Conservation (phyloP, 73 alveolate species). For the Urostyla sp. region DNA sequence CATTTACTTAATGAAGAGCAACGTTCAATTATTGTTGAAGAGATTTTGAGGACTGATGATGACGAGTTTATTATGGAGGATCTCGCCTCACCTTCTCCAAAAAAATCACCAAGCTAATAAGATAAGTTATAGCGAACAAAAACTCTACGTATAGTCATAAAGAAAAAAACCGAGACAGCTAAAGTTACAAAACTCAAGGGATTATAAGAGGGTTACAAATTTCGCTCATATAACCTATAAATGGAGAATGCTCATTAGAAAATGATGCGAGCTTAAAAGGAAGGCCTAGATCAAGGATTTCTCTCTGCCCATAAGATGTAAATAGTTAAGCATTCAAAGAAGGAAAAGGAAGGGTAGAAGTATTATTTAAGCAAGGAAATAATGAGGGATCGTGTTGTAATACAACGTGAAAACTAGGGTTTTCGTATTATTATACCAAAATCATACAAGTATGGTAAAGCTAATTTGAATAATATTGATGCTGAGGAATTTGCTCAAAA, state of each 20-base stretch:
- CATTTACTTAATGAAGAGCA: constrained; percentile 36
- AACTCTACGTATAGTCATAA: too few species aligned
- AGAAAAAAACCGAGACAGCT: not conserved
- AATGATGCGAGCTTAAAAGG: not conserved
- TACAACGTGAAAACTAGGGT: constrained; percentile 19
- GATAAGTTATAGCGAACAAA: not conserved
- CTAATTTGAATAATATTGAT: constrained; percentile 6
- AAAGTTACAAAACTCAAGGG: constrained; percentile 16
- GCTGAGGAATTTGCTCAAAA: constrained; percentile 16
- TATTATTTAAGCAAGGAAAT: constrained; percentile 24
- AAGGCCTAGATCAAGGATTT: constrained; percentile 12
- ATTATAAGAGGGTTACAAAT: not conserved
- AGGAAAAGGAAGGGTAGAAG: constrained; percentile 16
- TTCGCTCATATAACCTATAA: not conserved
- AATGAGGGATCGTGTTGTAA: constrained; percentile 15
- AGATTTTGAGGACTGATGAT: not conserved
- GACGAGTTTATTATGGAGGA: not conserved
- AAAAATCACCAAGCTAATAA: not conserved
- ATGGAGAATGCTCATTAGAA: not conserved
- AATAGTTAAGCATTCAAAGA: constrained; percentile 20
- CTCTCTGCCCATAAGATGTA: constrained; percentile 42
- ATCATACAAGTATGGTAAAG: constrained; percentile 18
- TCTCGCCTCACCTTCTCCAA: not conserved
- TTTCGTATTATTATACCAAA: constrained; percentile 22
- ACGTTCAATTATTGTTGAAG: constrained; percentile 30